phyloP scores from a whole-genome alignment of 306 rosid genomes.

The Amphicarpaea edgeworthii region DNA sequence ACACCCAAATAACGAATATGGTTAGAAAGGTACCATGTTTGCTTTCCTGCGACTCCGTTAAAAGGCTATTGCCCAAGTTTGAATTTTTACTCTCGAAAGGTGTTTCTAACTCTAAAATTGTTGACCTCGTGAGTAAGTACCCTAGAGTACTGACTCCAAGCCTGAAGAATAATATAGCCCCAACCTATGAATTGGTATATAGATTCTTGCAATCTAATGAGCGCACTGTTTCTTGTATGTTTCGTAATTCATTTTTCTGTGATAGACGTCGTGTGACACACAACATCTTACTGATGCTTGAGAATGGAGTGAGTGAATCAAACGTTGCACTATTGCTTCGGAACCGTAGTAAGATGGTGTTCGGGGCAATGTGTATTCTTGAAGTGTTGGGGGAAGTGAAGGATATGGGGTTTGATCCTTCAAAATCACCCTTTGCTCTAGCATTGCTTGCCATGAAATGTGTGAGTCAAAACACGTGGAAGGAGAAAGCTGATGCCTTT shows the following conservation, averaged over 20 bases:
- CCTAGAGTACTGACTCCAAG: background rate
- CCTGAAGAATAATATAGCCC: background rate
- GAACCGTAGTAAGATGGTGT: background rate
- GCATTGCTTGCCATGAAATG: constrained; percentile 42
- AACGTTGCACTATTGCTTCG: background rate
- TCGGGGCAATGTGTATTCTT: background rate
- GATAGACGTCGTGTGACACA: background rate
- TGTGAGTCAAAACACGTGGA: constrained; percentile 43
- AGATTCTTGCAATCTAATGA: background rate
- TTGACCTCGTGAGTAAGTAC: background rate
- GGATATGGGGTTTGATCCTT: constrained; percentile 5
- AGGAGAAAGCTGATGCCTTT: constrained; percentile 53
- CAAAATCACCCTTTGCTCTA: background rate
- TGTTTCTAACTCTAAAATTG: constrained; percentile 16
- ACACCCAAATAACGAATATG: background rate
- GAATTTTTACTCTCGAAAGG: constrained; percentile 45
- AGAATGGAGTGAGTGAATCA: background rate
- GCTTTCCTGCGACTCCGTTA: background rate
- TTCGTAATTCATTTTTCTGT: background rate
- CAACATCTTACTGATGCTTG: background rate
- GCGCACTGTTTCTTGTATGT: background rate
- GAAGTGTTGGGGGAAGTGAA: background rate
- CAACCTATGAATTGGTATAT: background rate
- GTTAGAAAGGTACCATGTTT: background rate
- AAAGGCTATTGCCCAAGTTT: constrained; percentile 30